Evolutionary conservation across 2,329 filamentous ascomycete genomes (phyloP).

Genomic region (Pseudogymnoascus sp.): DNA sequence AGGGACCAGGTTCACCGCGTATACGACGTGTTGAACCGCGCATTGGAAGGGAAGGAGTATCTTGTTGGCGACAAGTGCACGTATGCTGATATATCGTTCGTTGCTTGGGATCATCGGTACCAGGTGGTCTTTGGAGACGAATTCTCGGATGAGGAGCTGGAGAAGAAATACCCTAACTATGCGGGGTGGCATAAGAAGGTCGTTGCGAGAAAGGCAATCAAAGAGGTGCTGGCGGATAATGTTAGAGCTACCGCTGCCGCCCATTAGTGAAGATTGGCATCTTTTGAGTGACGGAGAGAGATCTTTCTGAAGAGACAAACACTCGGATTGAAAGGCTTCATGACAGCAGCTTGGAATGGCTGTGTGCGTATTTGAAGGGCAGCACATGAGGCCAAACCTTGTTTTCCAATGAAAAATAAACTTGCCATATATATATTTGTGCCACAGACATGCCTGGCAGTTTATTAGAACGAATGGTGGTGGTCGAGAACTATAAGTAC

Average conservation of each 20-base stretch:
- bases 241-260: background rate
- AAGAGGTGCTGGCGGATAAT: slow-evolving; percentile 16
- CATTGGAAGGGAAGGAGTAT: slow-evolving; percentile 29
- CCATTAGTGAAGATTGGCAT: background rate
- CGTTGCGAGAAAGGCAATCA: slow-evolving; percentile 15
- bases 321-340: no score
- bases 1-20: slow-evolving; percentile 36
- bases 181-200: slow-evolving; percentile 13
- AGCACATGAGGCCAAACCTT: background rate
- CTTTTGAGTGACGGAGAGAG: no score
- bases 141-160: background rate
- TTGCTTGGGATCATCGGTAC: slow-evolving; percentile 24
- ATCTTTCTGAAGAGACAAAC: no score
- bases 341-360: background rate
- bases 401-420: background rate
- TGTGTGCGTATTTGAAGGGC: background rate
- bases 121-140: slow-evolving; percentile 7
- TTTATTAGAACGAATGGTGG: background rate
- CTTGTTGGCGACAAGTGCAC: slow-evolving; percentile 32
- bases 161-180: slow-evolving; percentile 15
- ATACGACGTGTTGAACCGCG: slow-evolving; percentile 34
- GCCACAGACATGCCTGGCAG: background rate
- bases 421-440: background rate
- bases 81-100: slow-evolving; percentile 33
- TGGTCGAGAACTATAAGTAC: background rate